phyloP scores from a whole-genome alignment of 768 basidiomycete species.

The Phlebiopsis flavidoalba region DNA sequence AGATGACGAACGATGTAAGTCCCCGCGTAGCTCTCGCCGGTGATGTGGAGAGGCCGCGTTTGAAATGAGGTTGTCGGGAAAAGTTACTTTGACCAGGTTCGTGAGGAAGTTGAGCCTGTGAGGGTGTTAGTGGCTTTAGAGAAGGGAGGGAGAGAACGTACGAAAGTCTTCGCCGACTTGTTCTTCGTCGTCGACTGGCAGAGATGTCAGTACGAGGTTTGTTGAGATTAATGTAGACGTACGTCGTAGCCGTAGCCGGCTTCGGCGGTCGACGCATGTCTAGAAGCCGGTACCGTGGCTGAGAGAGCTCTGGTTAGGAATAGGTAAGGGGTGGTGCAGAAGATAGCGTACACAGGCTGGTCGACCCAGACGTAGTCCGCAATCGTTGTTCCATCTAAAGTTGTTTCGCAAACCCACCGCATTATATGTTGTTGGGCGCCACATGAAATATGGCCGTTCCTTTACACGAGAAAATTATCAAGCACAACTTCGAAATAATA shows the following conservation, averaged over 20 bases:
- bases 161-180: conserved; percentile 54
- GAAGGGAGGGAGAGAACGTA: conserved; percentile 22
- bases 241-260: conserved; percentile 53
- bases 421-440: conserved; percentile 44
- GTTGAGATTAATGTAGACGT: conserved; percentile 11
- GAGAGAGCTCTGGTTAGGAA: conserved; percentile 8
- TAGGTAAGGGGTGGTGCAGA: not conserved
- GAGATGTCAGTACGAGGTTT: not conserved
- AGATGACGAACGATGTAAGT: conserved; percentile 52
- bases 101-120: conserved; percentile 65
- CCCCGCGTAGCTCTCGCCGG: conserved; percentile 75
- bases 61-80: conserved; percentile 70
- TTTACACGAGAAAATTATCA: conserved; percentile 24
- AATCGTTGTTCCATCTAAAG: conserved; percentile 52
- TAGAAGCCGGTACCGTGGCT: conserved; percentile 60
- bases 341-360: conserved; percentile 52
- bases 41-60: conserved; percentile 60
- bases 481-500: conserved; percentile 39
- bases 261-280: conserved; percentile 66
- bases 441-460: conserved; percentile 69
- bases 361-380: conserved; percentile 74
- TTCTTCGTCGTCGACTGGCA: conserved; percentile 41
- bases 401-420: conserved; percentile 43
- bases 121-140: not conserved
- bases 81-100: conserved; percentile 68